Conservation (phyloP, 306 rosid species). For the Medicago truncatula region MtrunA17r5.0-ANR NC_053043.1:50819501-50820000, state of each 20-base stretch:
- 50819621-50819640: too few species aligned
- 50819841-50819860: slow-evolving; percentile 77
- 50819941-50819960: not conserved
- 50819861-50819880: slow-evolving; percentile 82
- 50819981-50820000: slow-evolving; percentile 61
- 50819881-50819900: slow-evolving; percentile 78
- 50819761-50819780: slow-evolving; percentile 48
- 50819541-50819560: too few species aligned
- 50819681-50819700: not conserved
- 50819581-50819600: too few species aligned
- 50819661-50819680: too few species aligned
- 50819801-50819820: slow-evolving; percentile 51
- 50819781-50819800: slow-evolving; percentile 62
- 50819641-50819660: too few species aligned
- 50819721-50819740: too few species aligned
- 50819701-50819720: slow-evolving; percentile 43
- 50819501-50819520: too few species aligned
- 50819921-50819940: not conserved
- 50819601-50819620: too few species aligned
- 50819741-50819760: not conserved
- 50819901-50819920: slow-evolving; percentile 62
- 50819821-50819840: slow-evolving; percentile 45
- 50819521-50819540: too few species aligned
- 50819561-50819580: too few species aligned
- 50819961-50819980: not conserved